These are phyloP conservation scores for Ceratocystis colombiana DNA, from an alignment of 2,329 filamentous ascomycete species.

Conservation along the genomic window DNA sequence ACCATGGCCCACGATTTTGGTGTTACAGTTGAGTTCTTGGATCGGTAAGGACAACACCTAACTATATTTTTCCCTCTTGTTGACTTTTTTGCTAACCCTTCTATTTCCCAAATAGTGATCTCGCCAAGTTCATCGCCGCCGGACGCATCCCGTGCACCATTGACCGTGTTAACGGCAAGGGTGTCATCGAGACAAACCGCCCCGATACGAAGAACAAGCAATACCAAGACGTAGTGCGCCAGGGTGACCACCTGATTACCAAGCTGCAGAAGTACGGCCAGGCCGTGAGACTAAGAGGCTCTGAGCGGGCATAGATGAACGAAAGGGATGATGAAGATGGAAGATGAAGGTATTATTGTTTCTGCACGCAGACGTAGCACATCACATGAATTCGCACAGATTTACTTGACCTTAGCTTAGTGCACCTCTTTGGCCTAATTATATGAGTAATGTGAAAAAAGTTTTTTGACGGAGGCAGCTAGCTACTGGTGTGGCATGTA, in stretches of 20 bases:
- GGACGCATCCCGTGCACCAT: constrained; percentile 94
- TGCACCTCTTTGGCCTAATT: neutral
- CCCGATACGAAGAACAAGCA: constrained; percentile 99
- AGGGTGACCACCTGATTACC: constrained; percentile 94
- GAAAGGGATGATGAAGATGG: neutral
- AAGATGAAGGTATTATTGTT: constrained; percentile 8
- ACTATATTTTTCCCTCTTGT: neutral
- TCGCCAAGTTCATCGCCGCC: constrained; percentile 92
- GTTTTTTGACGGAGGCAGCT: no score
- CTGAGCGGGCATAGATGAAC: constrained; percentile 66
- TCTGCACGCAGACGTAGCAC: constrained; percentile 16
- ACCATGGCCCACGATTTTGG: constrained; percentile 98
- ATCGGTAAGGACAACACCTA: constrained; percentile 54
- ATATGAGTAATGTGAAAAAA: no score
- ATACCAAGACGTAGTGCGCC: constrained; percentile 94
- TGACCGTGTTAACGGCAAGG: constrained; percentile 89
- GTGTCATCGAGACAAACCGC: constrained; percentile 94
- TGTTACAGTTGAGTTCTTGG: constrained; percentile 90
- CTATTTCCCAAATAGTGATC: constrained; percentile 49
- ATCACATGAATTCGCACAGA: constrained; percentile 18
- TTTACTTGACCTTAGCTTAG: neutral
- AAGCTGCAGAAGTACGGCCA: constrained; percentile 99
- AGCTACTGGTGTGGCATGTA: neutral
- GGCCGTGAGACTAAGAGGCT: constrained; percentile 84
- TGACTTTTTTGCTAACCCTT: constrained; percentile 7